Conservation (phyloP, 371 early-diverging fungal species). For the Mucor irregularis region DNA sequence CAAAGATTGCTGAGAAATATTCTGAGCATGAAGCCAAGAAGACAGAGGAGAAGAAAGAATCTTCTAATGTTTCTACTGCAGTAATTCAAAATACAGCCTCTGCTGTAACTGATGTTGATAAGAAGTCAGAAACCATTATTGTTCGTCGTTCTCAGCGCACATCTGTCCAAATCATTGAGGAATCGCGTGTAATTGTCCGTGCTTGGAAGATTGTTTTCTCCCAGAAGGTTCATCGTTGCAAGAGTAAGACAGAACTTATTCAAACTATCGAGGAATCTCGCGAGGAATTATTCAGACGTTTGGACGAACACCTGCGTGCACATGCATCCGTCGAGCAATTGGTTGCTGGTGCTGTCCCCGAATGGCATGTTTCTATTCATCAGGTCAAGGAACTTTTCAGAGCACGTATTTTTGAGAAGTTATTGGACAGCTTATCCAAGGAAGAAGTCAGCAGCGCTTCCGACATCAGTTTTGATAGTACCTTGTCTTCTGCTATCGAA, state of each 20-base stretch:
- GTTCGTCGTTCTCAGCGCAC: slow-evolving; percentile 21
- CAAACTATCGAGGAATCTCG: slow-evolving; percentile 34
- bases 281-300: slow-evolving; percentile 28
- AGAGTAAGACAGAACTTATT: slow-evolving; percentile 27
- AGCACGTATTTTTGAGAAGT: slow-evolving; percentile 32
- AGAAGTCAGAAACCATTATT: slow-evolving; percentile 12
- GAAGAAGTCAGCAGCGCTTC: slow-evolving; percentile 13
- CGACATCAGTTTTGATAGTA: slow-evolving; percentile 25
- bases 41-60: neutral
- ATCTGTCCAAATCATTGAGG: slow-evolving; percentile 25
- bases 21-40: slow-evolving; percentile 5
- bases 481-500: slow-evolving; percentile 17
- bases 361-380: slow-evolving; percentile 32
- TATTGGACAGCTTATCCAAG: slow-evolving; percentile 23
- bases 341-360: slow-evolving; percentile 24
- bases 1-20: slow-evolving; percentile 18
- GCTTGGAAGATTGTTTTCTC: slow-evolving; percentile 42
- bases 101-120: slow-evolving; percentile 18
- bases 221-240: slow-evolving; percentile 30
- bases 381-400: slow-evolving; percentile 40
- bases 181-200: slow-evolving; percentile 33
- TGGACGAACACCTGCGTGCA: slow-evolving; percentile 34
- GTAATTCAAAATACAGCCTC: neutral
- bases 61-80: neutral
- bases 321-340: slow-evolving; percentile 26